Evolutionary conservation across 768 basidiomycete genomes (phyloP).

Genomic region (Mycena amicta): DNA sequence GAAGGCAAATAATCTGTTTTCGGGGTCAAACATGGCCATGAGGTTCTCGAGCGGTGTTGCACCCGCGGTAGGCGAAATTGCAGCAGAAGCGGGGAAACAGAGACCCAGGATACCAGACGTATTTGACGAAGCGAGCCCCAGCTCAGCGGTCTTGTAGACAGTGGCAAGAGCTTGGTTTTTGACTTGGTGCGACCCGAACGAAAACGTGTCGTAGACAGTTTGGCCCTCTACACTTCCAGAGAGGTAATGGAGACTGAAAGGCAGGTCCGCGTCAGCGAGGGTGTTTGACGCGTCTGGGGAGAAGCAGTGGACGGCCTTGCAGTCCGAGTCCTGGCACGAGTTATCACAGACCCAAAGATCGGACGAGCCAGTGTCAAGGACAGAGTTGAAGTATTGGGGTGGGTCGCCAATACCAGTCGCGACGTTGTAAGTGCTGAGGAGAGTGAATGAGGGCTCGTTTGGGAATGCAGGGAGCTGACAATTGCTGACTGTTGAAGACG

Average conservation of each 20-base stretch:
- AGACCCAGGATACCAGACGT: constrained; percentile 62
- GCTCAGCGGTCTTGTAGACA: constrained; percentile 44
- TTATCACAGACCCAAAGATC: constrained; percentile 60
- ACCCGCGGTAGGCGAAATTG: constrained; percentile 49
- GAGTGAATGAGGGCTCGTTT: background rate
- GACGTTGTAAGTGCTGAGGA: constrained; percentile 12
- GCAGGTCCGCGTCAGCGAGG: constrained; percentile 32
- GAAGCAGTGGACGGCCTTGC: constrained; percentile 46
- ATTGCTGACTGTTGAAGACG: constrained; percentile 12
- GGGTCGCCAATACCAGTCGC: constrained; percentile 43
- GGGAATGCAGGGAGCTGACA: background rate
- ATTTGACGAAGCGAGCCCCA: constrained; percentile 46
- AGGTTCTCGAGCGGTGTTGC: constrained; percentile 50
- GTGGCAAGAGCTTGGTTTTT: constrained; percentile 51
- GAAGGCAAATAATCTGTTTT: constrained; percentile 51
- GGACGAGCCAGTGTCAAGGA: constrained; percentile 61
- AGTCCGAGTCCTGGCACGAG: constrained; percentile 47
- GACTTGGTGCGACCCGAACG: constrained; percentile 47
- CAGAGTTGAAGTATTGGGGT: constrained; percentile 37
- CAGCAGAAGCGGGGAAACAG: constrained; percentile 48
- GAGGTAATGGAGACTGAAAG: constrained; percentile 55
- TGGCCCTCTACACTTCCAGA: constrained; percentile 50
- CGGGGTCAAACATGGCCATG: constrained; percentile 42
- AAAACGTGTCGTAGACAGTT: constrained; percentile 48
- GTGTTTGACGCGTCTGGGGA: constrained; percentile 31